Conservation (phyloP, 768 basidiomycete species). For the Amanita inopinata region DNA sequence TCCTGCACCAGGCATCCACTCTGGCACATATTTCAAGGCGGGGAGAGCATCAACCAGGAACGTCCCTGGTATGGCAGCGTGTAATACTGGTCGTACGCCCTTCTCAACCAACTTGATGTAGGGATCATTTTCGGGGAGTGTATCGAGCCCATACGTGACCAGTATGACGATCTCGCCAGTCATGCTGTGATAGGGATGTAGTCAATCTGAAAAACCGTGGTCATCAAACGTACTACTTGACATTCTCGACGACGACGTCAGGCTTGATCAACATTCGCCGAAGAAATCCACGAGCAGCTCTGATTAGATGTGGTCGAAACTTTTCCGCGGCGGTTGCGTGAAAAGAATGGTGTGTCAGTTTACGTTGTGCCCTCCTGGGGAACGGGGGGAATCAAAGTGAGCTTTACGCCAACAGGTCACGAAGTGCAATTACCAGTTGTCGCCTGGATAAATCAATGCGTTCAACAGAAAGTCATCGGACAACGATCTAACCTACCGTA, state of each 20-base stretch:
- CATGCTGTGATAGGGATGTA: no score
- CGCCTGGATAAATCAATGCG: no score
- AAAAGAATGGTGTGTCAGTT: background rate
- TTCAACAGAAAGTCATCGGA: background rate
- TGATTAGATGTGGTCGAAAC: background rate
- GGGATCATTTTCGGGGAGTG: slow-evolving; percentile 26
- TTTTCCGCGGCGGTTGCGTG: background rate
- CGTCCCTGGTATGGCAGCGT: slow-evolving; percentile 37
- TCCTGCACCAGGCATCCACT: slow-evolving; percentile 46
- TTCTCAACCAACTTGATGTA: slow-evolving; percentile 41
- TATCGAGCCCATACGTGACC: slow-evolving; percentile 1
- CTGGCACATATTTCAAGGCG: slow-evolving; percentile 35
- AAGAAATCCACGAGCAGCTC: slow-evolving; percentile 7
- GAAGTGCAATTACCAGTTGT: background rate
- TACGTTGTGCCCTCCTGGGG: background rate
- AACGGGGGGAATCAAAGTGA: background rate
- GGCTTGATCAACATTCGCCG: slow-evolving; percentile 10
- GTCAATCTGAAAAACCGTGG: no score
- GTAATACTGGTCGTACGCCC: slow-evolving; percentile 43
- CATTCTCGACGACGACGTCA: slow-evolving; percentile 34
- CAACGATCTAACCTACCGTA: background rate
- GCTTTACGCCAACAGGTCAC: background rate
- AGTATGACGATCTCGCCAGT: background rate
- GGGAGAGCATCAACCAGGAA: slow-evolving; percentile 36
- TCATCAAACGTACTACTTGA: slow-evolving; percentile 33